Evolutionary conservation across 1,139 yeast species (phyloP).

Genomic region (Meyerozyma sp.): DNA sequence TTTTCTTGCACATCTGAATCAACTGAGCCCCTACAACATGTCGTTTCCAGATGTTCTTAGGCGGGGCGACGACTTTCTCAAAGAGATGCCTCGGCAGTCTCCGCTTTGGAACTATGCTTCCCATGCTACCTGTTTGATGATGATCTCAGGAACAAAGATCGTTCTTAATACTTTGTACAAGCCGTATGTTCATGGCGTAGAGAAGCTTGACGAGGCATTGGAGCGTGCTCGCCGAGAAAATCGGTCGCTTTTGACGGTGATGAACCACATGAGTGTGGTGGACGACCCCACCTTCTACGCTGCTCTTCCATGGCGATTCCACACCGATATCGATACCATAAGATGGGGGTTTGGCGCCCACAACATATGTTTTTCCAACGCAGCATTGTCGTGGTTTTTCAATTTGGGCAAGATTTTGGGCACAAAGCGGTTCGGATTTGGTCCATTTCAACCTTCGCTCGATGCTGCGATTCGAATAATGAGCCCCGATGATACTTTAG

Average conservation of each 20-base stretch:
- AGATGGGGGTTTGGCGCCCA: conserved; percentile 96
- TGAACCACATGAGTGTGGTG: conserved; percentile 93
- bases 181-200: conserved; percentile 57
- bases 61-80: conserved; percentile 71
- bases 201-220: conserved; percentile 59
- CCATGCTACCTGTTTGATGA: conserved; percentile 62
- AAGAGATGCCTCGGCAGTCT: conserved; percentile 54
- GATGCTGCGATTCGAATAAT: conserved; percentile 88
- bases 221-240: conserved; percentile 59
- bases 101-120: conserved; percentile 64
- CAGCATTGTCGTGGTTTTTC: conserved; percentile 56
- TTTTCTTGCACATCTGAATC: background rate
- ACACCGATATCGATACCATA: conserved; percentile 57
- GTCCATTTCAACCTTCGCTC: conserved; percentile 86
- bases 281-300: conserved; percentile 95
- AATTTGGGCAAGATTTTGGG: conserved; percentile 83
- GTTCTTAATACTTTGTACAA: conserved; percentile 56
- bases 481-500: conserved; percentile 71
- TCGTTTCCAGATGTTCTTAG: conserved; percentile 66
- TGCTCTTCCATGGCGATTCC: conserved; percentile 68
- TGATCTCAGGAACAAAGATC: conserved; percentile 63
- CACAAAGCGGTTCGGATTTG: conserved; percentile 82
- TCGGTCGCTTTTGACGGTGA: conserved; percentile 75
- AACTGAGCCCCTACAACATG: conserved; percentile 34
- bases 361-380: conserved; percentile 75